phyloP scores from a whole-genome alignment of 495 filamentous ascomycete species.

The Barbatosphaeria neglecta region DNA sequence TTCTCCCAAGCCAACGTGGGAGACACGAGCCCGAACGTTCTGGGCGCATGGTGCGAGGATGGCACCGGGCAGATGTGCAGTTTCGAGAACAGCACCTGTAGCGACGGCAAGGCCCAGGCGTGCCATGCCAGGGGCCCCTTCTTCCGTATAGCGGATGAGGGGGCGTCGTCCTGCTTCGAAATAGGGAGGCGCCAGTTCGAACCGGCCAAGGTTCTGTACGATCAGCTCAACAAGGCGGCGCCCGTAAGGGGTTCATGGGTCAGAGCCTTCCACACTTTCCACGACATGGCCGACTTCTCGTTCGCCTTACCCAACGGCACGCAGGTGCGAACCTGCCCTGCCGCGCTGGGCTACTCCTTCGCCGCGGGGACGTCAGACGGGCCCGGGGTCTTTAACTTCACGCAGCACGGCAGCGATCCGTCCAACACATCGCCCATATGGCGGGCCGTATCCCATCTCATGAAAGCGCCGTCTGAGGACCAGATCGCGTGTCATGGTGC shows the following conservation, averaged over 20 bases:
- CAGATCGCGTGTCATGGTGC: constrained; percentile 69
- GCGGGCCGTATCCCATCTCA: constrained; percentile 57
- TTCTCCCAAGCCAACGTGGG: constrained; percentile 94
- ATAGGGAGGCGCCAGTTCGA: constrained; percentile 64
- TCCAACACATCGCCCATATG: constrained; percentile 77
- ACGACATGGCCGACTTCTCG: constrained; percentile 60
- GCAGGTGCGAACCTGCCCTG: constrained; percentile 64
- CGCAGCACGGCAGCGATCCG: constrained; percentile 63
- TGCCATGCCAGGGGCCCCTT: constrained; percentile 83
- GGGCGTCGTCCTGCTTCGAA: constrained; percentile 70
- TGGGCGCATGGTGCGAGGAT: constrained; percentile 77
- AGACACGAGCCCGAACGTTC: constrained; percentile 81
- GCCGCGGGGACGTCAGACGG: constrained; percentile 92
- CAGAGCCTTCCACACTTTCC: constrained; percentile 62
- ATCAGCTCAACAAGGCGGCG: constrained; percentile 36
- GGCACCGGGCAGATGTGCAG: constrained; percentile 56
- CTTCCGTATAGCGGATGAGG: constrained; percentile 58
- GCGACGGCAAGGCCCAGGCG: constrained; percentile 52
- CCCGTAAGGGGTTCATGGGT: constrained; percentile 50
- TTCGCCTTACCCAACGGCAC: constrained; percentile 70
- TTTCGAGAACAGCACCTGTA: constrained; percentile 71
- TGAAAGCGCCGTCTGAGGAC: constrained; percentile 59
- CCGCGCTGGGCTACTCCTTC: constrained; percentile 89
- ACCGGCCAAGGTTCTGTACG: constrained; percentile 53
- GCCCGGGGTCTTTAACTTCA: constrained; percentile 89